Conservation (phyloP, 2,329 filamentous ascomycete species). For the Cryphonectria radicalis region DNA sequence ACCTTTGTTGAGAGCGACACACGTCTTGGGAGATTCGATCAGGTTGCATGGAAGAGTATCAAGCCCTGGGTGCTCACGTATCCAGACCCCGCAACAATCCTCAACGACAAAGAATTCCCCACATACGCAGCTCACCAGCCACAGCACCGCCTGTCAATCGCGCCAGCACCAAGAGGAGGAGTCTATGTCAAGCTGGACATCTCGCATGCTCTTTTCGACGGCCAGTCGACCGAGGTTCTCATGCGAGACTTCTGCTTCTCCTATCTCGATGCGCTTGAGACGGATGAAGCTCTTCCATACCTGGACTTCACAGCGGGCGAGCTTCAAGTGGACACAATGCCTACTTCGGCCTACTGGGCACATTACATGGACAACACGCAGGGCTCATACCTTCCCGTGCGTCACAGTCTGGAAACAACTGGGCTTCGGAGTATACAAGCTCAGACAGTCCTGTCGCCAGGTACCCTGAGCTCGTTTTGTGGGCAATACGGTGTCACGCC, state of each 20-base stretch:
- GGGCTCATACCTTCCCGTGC: background rate
- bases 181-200: conserved; percentile 32
- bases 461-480: background rate
- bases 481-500: conserved; percentile 31
- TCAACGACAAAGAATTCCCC: background rate
- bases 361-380: background rate
- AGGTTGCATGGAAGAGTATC: conserved; percentile 30
- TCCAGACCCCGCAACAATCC: background rate
- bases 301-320: background rate
- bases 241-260: conserved; percentile 31
- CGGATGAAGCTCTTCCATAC: background rate
- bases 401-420: background rate
- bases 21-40: conserved; percentile 32
- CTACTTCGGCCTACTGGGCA: background rate
- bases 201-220: conserved; percentile 35
- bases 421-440: background rate
- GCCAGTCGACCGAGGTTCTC: conserved; percentile 33
- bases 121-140: background rate
- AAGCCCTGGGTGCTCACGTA: conserved; percentile 30
- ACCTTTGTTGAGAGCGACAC: conserved; percentile 33
- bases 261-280: conserved; percentile 28
- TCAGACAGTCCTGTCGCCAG: background rate
- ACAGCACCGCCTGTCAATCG: conserved; percentile 30
- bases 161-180: conserved; percentile 26
- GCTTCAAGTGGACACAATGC: background rate